phyloP scores from a whole-genome alignment of 1,284 basidiomycete genomes.

The Leccinum griseonigrum region DNA sequence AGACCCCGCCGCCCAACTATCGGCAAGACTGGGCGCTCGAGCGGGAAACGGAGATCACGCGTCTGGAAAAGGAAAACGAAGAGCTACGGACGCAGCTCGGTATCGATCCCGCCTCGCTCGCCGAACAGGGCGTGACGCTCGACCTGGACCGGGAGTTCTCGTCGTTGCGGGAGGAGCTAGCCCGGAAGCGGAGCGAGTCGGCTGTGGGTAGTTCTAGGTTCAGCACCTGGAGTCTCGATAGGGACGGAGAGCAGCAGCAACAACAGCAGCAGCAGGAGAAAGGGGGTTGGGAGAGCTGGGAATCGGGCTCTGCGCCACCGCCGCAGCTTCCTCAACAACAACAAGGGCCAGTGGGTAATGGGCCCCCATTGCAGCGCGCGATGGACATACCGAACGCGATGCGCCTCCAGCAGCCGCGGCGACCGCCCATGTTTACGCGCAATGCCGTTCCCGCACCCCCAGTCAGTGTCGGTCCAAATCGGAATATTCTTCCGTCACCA shows the following conservation, averaged over 20 bases:
- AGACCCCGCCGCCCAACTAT: constrained; percentile 14
- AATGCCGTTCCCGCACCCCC: constrained; percentile 38
- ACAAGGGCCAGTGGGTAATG: constrained; percentile 27
- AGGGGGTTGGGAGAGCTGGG: constrained; percentile 30
- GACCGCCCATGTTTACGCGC: constrained; percentile 42
- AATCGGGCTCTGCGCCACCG: constrained; percentile 3
- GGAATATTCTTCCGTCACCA: constrained; percentile 24
- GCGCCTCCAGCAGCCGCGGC: constrained; percentile 46
- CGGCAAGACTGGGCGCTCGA: constrained; percentile 76
- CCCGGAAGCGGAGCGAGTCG: constrained; percentile 31
- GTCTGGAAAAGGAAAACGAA: constrained; percentile 80
- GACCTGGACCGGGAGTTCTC: constrained; percentile 40
- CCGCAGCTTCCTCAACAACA: constrained; percentile 21
- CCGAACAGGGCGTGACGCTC: constrained; percentile 47
- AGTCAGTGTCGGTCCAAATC: constrained; percentile 28
- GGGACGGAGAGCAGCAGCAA: constrained; percentile 7
- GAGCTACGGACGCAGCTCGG: constrained; percentile 70
- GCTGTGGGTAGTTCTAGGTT: constrained; percentile 23
- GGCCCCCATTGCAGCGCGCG: constrained; percentile 42
- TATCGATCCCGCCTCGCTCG: constrained; percentile 59
- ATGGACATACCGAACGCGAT: constrained; percentile 48
- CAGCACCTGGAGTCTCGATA: constrained; percentile 28
- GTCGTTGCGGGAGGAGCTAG: constrained; percentile 19
- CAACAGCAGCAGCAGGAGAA: constrained; percentile 18
- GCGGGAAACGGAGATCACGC: constrained; percentile 78